A percentile compares a stretch with the other conserved stretches of the same genome.
These are phyloP conservation scores for Pichia gijzeniarum DNA, from an alignment of 805 yeast genomes.

Conservation along the genomic window DNA sequence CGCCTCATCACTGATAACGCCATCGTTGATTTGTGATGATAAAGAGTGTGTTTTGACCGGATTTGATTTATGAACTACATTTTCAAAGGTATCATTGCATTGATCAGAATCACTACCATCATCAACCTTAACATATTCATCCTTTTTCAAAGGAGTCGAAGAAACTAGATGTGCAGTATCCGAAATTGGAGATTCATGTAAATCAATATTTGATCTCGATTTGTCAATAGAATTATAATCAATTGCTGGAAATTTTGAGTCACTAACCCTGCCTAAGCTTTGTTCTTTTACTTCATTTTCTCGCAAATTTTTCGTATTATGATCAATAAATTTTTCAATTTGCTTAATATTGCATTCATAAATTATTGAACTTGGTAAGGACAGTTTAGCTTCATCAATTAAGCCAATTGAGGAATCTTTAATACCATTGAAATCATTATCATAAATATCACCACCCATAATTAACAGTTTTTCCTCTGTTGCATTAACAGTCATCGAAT, in stretches of 20 bases:
- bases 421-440: slow-evolving; percentile 37
- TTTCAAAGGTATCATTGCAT: not conserved
- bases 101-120: not conserved
- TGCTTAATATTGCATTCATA: slow-evolving; percentile 30
- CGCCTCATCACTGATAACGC: not conserved
- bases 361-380: slow-evolving; percentile 29
- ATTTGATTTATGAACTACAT: not conserved
- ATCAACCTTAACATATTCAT: not conserved
- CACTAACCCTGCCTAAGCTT: not conserved
- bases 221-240: not conserved
- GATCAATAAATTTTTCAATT: slow-evolving; percentile 26
- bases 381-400: slow-evolving; percentile 28
- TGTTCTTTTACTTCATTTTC: not conserved
- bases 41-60: not conserved
- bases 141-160: slow-evolving; percentile 5
- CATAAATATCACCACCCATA: slow-evolving; percentile 89
- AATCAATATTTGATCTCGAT: slow-evolving; percentile 14
- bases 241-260: not conserved
- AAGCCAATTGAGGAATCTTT: slow-evolving; percentile 17
- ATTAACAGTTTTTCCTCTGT: slow-evolving; percentile 63
- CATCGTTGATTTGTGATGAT: not conserved
- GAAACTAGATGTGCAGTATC: slow-evolving; percentile 2
- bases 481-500: slow-evolving; percentile 68
- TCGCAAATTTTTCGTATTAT: not conserved
- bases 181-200: slow-evolving; percentile 6